Conservation (phyloP, 179 eudicot species). For the Pouteria campechiana region DNA sequence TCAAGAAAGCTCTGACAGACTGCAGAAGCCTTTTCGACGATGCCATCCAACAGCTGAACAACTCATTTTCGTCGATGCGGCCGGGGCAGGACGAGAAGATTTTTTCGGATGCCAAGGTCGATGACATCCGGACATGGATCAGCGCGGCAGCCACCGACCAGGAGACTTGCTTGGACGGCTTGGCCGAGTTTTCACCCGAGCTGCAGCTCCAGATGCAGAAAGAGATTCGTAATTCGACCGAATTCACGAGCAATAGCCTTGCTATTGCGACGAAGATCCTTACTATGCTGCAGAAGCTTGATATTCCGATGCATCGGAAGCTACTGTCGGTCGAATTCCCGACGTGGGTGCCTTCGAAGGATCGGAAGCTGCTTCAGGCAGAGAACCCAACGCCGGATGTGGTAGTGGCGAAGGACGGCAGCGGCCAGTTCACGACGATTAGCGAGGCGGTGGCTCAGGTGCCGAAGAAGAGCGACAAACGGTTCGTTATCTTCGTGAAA, state of each 20-base stretch:
- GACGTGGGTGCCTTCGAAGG: slow-evolving; percentile 26
- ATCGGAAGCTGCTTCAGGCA: slow-evolving; percentile 34
- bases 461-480: slow-evolving; percentile 26
- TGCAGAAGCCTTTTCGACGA: slow-evolving; percentile 32
- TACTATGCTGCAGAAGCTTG: slow-evolving; percentile 14
- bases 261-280: slow-evolving; percentile 44
- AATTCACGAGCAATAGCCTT: slow-evolving; percentile 52
- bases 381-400: slow-evolving; percentile 18
- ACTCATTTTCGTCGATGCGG: slow-evolving; percentile 20
- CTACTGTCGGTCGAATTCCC: slow-evolving; percentile 24
- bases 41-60: slow-evolving; percentile 31
- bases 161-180: slow-evolving; percentile 55
- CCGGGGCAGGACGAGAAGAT: slow-evolving; percentile 7
- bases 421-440: slow-evolving; percentile 33
- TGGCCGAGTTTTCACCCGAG: slow-evolving; percentile 29
- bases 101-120: background rate
- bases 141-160: slow-evolving; percentile 49
- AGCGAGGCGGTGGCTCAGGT: slow-evolving; percentile 35
- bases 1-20: slow-evolving; percentile 18
- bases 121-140: slow-evolving; percentile 45
- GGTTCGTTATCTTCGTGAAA: slow-evolving; percentile 46
- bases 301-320: slow-evolving; percentile 26
- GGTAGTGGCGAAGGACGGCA: slow-evolving; percentile 53
- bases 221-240: slow-evolving; percentile 37
- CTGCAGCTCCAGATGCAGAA: slow-evolving; percentile 6